A percentile compares a stretch with the other conserved stretches of the same genome.
phyloP scores from a whole-genome alignment of 108 stramenopile species.

The Stephanodiscus minutulus region DNA sequence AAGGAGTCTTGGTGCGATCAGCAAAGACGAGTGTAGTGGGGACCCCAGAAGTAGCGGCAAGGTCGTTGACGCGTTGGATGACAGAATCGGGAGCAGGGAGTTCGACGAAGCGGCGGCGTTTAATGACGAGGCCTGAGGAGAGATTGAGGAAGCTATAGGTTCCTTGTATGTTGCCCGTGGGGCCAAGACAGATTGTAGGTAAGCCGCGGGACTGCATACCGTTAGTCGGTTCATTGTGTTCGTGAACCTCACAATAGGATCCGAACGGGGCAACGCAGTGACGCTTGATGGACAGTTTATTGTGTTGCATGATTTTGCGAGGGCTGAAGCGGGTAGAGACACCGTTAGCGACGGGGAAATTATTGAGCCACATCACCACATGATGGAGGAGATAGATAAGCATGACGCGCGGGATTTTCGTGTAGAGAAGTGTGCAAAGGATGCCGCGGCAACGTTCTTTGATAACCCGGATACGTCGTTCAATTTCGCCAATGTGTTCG shows the following conservation, averaged over 20 bases:
- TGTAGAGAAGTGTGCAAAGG: slow-evolving; percentile 40
- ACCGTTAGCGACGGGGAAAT: slow-evolving; percentile 37
- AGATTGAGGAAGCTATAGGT: slow-evolving; percentile 20
- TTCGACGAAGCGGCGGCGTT: too few species aligned
- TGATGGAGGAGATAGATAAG: slow-evolving; percentile 19
- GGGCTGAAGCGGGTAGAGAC: slow-evolving; percentile 44
- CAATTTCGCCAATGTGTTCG: slow-evolving; percentile 43
- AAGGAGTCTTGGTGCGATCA: too few species aligned
- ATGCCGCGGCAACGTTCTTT: slow-evolving; percentile 48
- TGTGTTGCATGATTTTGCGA: neutral
- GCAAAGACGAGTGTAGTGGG: too few species aligned
- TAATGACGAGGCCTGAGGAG: too few species aligned
- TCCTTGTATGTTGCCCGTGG: slow-evolving; percentile 56
- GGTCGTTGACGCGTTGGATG: too few species aligned
- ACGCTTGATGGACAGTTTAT: neutral
- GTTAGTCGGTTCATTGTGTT: slow-evolving; percentile 13
- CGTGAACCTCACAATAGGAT: slow-evolving; percentile 13
- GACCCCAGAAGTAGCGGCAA: too few species aligned
- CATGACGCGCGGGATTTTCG: slow-evolving; percentile 22
- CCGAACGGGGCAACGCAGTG: neutral
- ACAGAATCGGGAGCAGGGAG: too few species aligned
- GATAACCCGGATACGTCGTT: slow-evolving; percentile 33
- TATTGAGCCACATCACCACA: slow-evolving; percentile 32
- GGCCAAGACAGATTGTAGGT: slow-evolving; percentile 17
- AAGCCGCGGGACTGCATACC: neutral